These are phyloP conservation scores for Rhizopus microsporus DNA, from an alignment of 371 early-diverging fungal species.

Conservation along the genomic window DNA sequence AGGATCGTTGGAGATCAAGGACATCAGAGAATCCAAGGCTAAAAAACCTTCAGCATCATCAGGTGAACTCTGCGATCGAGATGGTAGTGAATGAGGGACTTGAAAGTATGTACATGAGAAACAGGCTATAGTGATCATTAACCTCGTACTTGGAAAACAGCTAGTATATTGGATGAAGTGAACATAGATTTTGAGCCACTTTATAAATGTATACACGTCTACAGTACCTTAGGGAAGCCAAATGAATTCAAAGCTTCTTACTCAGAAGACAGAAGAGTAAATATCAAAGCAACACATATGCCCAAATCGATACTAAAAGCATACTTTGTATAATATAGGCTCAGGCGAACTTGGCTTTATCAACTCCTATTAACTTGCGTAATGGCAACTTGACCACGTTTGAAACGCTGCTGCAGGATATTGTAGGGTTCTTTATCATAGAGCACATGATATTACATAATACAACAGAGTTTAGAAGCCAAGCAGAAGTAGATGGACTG, in stretches of 20 bases:
- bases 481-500: constrained; percentile 81
- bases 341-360: constrained; percentile 73
- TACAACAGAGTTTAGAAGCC: constrained; percentile 90
- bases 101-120: constrained; percentile 61
- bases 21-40: constrained; percentile 58
- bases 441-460: constrained; percentile 88
- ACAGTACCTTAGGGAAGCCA: constrained; percentile 86
- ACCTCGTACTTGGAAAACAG: constrained; percentile 29
- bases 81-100: constrained; percentile 85
- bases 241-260: constrained; percentile 86
- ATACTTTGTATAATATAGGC: constrained; percentile 42
- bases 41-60: constrained; percentile 58
- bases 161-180: constrained; percentile 67
- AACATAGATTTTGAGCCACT: constrained; percentile 92
- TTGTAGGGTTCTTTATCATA: constrained; percentile 95
- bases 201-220: constrained; percentile 94
- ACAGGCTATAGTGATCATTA: constrained; percentile 1
- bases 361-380: constrained; percentile 62
- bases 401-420: constrained; percentile 78
- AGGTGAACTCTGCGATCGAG: constrained; percentile 84
- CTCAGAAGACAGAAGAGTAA: constrained; percentile 85
- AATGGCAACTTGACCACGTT: constrained; percentile 70
- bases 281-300: constrained; percentile 1
- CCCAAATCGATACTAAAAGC: no score
- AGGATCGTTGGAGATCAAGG: constrained; percentile 61